Evolutionary conservation across 345 rosid species (phyloP).

Genomic region (Moricandia moricandioides): DNA sequence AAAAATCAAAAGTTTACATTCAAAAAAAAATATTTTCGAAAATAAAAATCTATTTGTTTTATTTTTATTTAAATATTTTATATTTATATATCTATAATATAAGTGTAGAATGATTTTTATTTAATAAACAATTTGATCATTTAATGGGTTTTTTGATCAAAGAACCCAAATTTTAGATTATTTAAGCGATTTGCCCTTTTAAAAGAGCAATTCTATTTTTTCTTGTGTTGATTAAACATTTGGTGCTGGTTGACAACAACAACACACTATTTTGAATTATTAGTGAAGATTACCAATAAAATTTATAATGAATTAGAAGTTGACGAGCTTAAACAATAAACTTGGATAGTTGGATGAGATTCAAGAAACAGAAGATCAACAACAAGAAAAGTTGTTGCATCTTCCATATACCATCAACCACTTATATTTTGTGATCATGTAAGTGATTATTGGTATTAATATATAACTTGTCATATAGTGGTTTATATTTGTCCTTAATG

Average conservation of each 20-base stretch:
- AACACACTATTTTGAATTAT: neutral
- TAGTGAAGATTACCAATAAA: neutral
- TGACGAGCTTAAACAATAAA: slow-evolving; percentile 10
- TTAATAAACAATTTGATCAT: no score
- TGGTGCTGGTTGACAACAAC: neutral
- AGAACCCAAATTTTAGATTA: no score
- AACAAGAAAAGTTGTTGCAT: slow-evolving; percentile 41
- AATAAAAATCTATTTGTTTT: no score
- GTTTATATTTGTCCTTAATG: neutral
- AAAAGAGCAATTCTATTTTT: neutral
- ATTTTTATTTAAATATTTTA: no score
- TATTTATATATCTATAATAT: no score
- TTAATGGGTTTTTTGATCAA: no score
- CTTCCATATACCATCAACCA: slow-evolving; percentile 6
- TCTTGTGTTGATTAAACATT: neutral
- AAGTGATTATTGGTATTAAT: slow-evolving; percentile 9
- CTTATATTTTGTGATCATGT: slow-evolving; percentile 9
- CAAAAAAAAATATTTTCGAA: no score
- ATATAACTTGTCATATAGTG: neutral
- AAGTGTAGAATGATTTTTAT: no score
- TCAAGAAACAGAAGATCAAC: slow-evolving; percentile 7
- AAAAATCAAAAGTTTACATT: no score
- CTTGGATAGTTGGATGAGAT: slow-evolving; percentile 15
- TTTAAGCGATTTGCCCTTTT: no score
- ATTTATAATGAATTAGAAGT: neutral